Base-by-base conservation (phyloP, 495 filamentous ascomycete species). In the Aeminium ludgeri region DNA sequence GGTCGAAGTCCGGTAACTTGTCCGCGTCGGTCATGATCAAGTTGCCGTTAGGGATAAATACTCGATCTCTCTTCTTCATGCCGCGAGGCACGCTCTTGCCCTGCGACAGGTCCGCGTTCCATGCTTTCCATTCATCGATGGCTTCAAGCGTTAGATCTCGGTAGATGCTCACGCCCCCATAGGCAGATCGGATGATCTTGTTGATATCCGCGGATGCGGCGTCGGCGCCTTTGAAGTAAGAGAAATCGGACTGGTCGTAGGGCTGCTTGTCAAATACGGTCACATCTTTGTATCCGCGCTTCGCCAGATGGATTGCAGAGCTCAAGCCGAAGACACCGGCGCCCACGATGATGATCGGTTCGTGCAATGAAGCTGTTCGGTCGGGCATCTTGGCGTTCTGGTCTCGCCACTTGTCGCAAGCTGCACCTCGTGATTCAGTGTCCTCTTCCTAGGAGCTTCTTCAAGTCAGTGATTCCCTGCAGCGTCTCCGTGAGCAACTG, bases 131-230 rank as follows among this genome's bases (percentile, higher is more conserved):
- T 18, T 34, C 35, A 1, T 12, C 16, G 23, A 45, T 45, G 6
- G 43, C 43, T 5, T 68, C 64, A 30, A 69, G 53, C 2, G 64
- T 58, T 35, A 72, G 46, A 15, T 69, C 61, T 1, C 65, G 64
- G 28, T 74, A 74, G 39, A 70, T 69, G 3, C 57, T 45, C 11
- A 13, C 57, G 49, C 72, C 67, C 34, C 70, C 67, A 48, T 74
- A 73, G 37, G 72, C 67, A 10, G 65, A 65, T 6, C 70, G 61
- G 16, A 73, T 51, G 35, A 73, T 71, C 56, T 74, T 73, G 49
- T 70, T 74, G 20, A 69, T 44, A 45, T 74, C 67, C 42, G 64
- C 62, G 20, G 59, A 66, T 6, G 69, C 69, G 0, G 65, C 68
- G 32, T 49, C 43, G 18, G 31, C 38, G 18, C 43, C 43, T 10